phyloP scores from a whole-genome alignment of 768 basidiomycete genomes.

The Paxillus rubicundulus region DNA sequence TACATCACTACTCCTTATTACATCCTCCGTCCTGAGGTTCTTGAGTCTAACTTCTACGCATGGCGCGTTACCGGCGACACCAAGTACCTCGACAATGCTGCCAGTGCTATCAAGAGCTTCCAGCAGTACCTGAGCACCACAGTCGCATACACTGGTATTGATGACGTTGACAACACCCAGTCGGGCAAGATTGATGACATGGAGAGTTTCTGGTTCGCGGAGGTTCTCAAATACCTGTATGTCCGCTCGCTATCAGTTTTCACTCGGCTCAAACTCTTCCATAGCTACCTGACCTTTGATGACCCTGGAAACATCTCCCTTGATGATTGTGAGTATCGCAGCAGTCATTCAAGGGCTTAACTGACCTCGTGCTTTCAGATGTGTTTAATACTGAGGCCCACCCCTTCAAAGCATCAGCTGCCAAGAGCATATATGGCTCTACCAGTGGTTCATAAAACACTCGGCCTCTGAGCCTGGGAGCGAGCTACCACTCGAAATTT shows the following conservation, averaged over 20 bases:
- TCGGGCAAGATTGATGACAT: constrained; percentile 53
- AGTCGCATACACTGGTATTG: constrained; percentile 55
- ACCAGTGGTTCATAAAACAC: too few relatives aligned
- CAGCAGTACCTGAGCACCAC: constrained; percentile 46
- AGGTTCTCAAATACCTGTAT: constrained; percentile 75
- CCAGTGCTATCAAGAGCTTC: constrained; percentile 56
- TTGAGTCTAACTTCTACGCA: constrained; percentile 80
- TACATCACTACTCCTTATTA: constrained; percentile 55
- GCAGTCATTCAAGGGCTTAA: neutral
- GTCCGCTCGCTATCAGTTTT: neutral
- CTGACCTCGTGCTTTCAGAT: constrained; percentile 30
- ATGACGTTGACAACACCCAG: constrained; percentile 49
- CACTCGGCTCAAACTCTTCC: neutral
- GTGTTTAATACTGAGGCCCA: constrained; percentile 76
- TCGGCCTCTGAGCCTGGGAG: too few relatives aligned
- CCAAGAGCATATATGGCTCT: constrained; percentile 37
- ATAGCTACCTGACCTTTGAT: constrained; percentile 71
- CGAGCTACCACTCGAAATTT: too few relatives aligned
- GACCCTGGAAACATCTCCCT: constrained; percentile 63
- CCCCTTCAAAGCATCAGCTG: constrained; percentile 57
- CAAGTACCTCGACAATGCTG: constrained; percentile 67
- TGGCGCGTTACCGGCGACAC: constrained; percentile 68
- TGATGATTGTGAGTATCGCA: constrained; percentile 48
- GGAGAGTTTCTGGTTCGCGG: constrained; percentile 70
- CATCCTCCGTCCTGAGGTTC: constrained; percentile 70